Conservation (phyloP, 441 rosid species). For the Hura crepitans region DNA sequence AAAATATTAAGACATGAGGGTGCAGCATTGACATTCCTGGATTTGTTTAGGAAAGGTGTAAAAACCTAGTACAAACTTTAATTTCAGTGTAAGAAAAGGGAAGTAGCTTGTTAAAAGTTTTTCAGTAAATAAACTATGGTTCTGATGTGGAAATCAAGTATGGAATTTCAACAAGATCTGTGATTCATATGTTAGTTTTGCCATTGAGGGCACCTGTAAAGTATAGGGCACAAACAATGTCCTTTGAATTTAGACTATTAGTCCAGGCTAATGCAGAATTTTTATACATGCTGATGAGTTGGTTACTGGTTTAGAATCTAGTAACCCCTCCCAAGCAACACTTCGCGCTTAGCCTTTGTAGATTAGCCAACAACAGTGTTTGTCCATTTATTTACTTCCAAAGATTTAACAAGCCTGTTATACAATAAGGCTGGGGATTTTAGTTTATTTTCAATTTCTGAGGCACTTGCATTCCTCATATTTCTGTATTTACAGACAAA, state of each 20-base stretch:
- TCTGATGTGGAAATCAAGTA: neutral
- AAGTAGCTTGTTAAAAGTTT: neutral
- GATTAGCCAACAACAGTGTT: neutral
- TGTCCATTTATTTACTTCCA: neutral
- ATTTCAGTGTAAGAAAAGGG: neutral
- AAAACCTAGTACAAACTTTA: neutral
- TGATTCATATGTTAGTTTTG: constrained; percentile 5
- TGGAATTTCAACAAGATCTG: neutral
- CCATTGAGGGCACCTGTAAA: neutral
- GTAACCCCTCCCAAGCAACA: neutral
- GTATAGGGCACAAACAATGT: neutral
- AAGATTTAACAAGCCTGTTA: neutral
- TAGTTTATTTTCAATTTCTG: neutral
- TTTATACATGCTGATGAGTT: constrained; percentile 1
- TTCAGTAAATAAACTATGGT: neutral
- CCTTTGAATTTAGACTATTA: neutral
- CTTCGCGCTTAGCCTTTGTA: neutral
- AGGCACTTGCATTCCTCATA: neutral
- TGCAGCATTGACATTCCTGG: constrained; percentile 15
- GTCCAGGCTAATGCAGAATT: neutral
- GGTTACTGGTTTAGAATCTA: neutral
- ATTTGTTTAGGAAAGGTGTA: constrained; percentile 12
- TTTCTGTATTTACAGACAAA: neutral
- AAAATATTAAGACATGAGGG: constrained; percentile 1
- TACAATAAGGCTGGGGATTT: neutral